Base-by-base conservation (phyloP, 768 basidiomycete genomes). In the Butyriboletus loyo region DNA sequence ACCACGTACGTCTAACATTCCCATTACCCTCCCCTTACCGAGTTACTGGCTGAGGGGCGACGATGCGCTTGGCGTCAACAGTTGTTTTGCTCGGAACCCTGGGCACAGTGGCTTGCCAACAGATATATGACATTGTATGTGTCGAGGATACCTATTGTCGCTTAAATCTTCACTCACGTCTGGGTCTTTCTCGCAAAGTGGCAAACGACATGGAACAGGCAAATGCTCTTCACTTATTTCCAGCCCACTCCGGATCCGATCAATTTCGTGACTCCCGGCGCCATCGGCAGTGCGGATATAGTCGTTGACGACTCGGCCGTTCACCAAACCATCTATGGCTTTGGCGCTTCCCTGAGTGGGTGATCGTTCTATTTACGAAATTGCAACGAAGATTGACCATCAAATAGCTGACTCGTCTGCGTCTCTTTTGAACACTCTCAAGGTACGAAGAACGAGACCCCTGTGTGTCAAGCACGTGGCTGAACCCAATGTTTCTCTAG, bases 321-420 rank as follows among this genome's bases (percentile, higher is more conserved):
- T n/a, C 83, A 79, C 66, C 88, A 89, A 68, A 68, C 74, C 1
- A 81, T 90, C 36, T 76, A 74, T 46, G 87, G 88, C 13, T 86
- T 87, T 59, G 87, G 87, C 0, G 85, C 77, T 9, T 61, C 82
- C 0, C 70, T 89, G 30, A 88, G 88, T 88, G 59, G 30, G 72
- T 61, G 17, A 42, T 31, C 25, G 17, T 24, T 41, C 17, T 28
- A 47, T 46, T 40, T 25, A 41, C 21, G 10, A 28, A 49, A 42
- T 11, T 5, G 13, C 13, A 40, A 45, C 25, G 32, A 30, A 57
- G 28, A 41, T 42, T 49, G 48, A 57, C 14, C 15, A 32, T 28
- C 45, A 24, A 43, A 54, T 32, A 89, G 87, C 87, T 27, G 88
- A 91, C 63, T 87, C 86, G 3, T 83, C 87, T 10, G 86, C 87